Percentiles rank a stretch among this genome's conserved stretches.
phyloP scores from a whole-genome alignment of 257 asterid species.

The Solanum bulbocastanum region DNA sequence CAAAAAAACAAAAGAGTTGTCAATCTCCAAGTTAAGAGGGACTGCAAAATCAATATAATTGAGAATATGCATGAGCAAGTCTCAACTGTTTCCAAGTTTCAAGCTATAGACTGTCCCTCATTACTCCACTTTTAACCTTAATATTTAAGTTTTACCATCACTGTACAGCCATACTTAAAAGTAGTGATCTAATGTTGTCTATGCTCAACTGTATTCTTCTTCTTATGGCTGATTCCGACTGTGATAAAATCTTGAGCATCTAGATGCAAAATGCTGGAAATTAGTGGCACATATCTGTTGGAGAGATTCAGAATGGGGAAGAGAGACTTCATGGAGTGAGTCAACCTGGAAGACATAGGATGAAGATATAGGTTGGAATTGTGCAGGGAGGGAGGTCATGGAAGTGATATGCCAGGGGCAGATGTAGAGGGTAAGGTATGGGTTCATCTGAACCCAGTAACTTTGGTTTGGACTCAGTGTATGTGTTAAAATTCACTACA shows the following conservation, averaged over 20 bases:
- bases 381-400: neutral
- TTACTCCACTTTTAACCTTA: neutral
- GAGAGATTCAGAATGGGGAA: neutral
- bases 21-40: neutral
- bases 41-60: neutral
- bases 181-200: neutral
- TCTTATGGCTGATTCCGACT: neutral
- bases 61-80: neutral
- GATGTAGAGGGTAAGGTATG: neutral
- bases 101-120: neutral
- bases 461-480: neutral
- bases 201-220: neutral
- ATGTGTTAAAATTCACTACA: neutral
- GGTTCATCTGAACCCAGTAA: neutral
- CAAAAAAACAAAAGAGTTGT: neutral
- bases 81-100: neutral
- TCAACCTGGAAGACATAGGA: neutral
- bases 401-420: neutral
- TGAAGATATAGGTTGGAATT: neutral
- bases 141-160: neutral
- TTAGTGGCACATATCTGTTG: neutral
- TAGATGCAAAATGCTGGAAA: neutral
- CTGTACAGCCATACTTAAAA: neutral
- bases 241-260: neutral
- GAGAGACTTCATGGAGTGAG: neutral